These are phyloP conservation scores for Candida easanensis DNA, from an alignment of 805 yeast genomes.

Conservation along the genomic window DNA sequence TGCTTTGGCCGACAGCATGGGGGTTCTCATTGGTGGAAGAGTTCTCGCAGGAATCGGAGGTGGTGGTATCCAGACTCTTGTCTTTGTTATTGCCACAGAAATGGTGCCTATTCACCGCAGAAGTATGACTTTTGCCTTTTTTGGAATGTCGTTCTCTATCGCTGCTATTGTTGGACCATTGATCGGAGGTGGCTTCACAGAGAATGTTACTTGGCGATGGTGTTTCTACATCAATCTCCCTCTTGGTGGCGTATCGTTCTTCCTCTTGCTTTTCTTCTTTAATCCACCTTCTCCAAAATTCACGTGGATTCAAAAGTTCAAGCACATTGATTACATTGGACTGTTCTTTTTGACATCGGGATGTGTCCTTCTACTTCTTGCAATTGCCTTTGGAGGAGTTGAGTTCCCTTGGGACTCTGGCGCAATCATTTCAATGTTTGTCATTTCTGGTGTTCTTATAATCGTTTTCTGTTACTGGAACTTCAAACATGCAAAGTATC, in stretches of 20 bases:
- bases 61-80: conserved; percentile 43
- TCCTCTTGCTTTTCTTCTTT: conserved; percentile 32
- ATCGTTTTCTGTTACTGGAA: neutral
- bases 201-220: conserved; percentile 70
- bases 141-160: conserved; percentile 39
- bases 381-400: conserved; percentile 50
- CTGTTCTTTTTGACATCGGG: neutral
- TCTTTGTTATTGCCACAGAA: conserved; percentile 55
- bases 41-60: conserved; percentile 50
- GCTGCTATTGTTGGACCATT: conserved; percentile 61
- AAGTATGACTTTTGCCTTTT: conserved; percentile 17
- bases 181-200: conserved; percentile 63
- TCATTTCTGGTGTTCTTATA: conserved; percentile 24
- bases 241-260: conserved; percentile 50
- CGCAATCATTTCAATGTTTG: conserved; percentile 44
- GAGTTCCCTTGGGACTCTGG: conserved; percentile 51
- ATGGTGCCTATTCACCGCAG: conserved; percentile 31
- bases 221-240: conserved; percentile 70
- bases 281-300: neutral
- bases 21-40: conserved; percentile 66
- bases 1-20: conserved; percentile 53
- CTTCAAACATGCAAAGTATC: neutral
- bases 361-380: neutral
- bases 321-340: neutral
- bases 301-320: neutral